Evolutionary conservation across 495 filamentous ascomycete genomes (phyloP), one percentile per base, ranked within the genome.

Genomic region (Penicillium bialowiezense): DNA sequence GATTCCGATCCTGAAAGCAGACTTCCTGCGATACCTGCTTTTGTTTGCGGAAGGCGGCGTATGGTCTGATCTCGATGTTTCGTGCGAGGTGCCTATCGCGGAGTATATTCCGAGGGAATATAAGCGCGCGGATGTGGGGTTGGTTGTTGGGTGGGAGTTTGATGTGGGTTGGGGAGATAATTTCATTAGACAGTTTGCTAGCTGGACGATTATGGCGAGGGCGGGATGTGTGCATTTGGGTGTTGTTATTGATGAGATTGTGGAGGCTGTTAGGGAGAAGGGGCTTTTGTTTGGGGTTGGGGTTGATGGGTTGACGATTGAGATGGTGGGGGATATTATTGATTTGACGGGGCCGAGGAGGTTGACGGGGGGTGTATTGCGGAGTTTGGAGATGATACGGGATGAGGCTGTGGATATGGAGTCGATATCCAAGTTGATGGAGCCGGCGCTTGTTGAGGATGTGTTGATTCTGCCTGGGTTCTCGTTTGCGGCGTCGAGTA

Each of bases 71-170:
- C 21, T 47, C 1, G 43, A 47, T 29, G 44, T 47, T 8, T 37
- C 44, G 23, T 47, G 33, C 2, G 33, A 47, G 7, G 33, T 37
- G 7, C 44, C 44, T 7, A 47, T 47, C n/a, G 9, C 14, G 15
- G 34, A 37, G 26, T 47, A 33, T 33, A 20, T 47, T 6, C 19
- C 33, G 1, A 21, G 26, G 44, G 15, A 36, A 17, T 36, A 36
- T 18, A 35, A 21, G 31, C 34, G 33, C 1, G 34, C 32, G 9
- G 35, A 46, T 8, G 21, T 32, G n/a, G 14, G 34, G 9, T 21
- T 47, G 10, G 44, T 47, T 17, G 44, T 47, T 17, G 44, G 44
- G 15, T 38, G 32, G 33, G 34, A 47, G 23, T 47, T 47, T 38
- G 44, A 47, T 29, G 34, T 29, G 6, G 43, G 32, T 2, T 45